Percentiles rank a stretch among this genome's conserved stretches.
Conservation (phyloP, 108 stramenopile genomes). For the Pelagomonas calceolata region DNA sequence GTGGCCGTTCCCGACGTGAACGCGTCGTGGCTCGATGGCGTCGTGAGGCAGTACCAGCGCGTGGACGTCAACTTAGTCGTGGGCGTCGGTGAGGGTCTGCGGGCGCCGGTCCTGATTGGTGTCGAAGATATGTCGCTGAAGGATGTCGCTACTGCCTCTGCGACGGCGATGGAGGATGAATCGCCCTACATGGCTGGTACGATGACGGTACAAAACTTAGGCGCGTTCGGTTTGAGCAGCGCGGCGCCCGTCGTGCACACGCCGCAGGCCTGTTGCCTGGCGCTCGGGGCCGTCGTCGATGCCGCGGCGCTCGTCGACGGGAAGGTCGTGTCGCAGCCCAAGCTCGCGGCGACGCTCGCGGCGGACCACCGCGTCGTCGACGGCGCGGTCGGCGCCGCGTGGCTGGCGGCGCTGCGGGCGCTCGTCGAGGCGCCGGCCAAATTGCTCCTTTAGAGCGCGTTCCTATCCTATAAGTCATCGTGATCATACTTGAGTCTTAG, state of each 20-base stretch:
- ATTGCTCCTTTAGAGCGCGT: conserved; percentile 20
- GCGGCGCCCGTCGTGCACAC: conserved; percentile 83
- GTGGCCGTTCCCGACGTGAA: conserved; percentile 79
- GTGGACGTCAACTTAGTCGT: conserved; percentile 78
- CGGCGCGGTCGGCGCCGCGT: conserved; percentile 92
- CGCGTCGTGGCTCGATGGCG: conserved; percentile 67
- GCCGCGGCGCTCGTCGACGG: conserved; percentile 68
- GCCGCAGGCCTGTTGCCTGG: conserved; percentile 90
- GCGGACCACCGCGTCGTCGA: conserved; percentile 98
- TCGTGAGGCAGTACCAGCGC: conserved; percentile 68
- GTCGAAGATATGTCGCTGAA: conserved; percentile 65
- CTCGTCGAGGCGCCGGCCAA: conserved; percentile 71
- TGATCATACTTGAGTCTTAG: no score
- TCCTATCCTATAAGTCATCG: no score
- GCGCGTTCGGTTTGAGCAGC: conserved; percentile 90
- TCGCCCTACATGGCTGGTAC: conserved; percentile 46
- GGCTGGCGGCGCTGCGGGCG: conserved; percentile 80
- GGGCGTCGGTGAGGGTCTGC: conserved; percentile 56
- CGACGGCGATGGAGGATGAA: conserved; percentile 19
- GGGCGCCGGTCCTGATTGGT: conserved; percentile 71
- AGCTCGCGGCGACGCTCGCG: conserved; percentile 83
- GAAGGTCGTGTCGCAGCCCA: conserved; percentile 9
- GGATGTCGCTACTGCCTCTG: conserved; percentile 54
- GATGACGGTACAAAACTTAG: conserved; percentile 84
- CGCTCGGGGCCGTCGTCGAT: conserved; percentile 79